Base-by-base conservation (phyloP, 768 basidiomycete genomes). In the Phanerochaete carnosa region DNA sequence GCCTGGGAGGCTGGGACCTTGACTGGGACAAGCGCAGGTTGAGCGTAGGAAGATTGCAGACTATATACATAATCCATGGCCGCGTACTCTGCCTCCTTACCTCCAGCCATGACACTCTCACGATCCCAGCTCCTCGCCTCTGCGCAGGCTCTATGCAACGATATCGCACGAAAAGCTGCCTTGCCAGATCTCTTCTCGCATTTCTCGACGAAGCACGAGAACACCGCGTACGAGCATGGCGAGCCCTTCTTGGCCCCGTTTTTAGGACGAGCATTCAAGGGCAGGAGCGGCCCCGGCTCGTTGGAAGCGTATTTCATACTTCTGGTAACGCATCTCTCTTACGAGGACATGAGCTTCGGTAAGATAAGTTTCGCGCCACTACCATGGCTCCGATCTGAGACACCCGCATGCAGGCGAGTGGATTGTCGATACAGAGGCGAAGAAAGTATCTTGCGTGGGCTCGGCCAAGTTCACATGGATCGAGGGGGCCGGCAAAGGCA, bases 181-280 rank as follows among this genome's bases (percentile, higher is more conserved):
- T 50, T 78, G 16, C 70, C 79, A n/a, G 69, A 63, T 2, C 71
- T 88, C 25, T 67, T 87, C 49, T 68, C 76, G 0, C 77, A 80
- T 64, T 87, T 88, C 64, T 85, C 85, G 11, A 71, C 68, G 6
- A 75, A 75, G 0, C 73, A 76, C 55, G 68, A 73, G 57, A 74
- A 77, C 57, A 74, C 76, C 52, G 83, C 77, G 1, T 61, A 80
- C 63, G 87, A 88, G 68, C 77, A 88, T 55, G 87, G 87, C 16
- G 74, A 83, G 28, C 72, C 75, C 23, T 66, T 65, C 35, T 75
- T 87, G 35, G 84, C 85, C 11, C 83, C 86, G n/a, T 88, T 88
- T 69, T 66, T 88, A 6, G 86, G 87, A 30, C 77, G 73, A 28
- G 60, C 69, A 13, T 87, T 85, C 68, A 66, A 66, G 0, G 83